Base-by-base conservation (phyloP, 805 yeast species). In the Candida wancherniae region DNA sequence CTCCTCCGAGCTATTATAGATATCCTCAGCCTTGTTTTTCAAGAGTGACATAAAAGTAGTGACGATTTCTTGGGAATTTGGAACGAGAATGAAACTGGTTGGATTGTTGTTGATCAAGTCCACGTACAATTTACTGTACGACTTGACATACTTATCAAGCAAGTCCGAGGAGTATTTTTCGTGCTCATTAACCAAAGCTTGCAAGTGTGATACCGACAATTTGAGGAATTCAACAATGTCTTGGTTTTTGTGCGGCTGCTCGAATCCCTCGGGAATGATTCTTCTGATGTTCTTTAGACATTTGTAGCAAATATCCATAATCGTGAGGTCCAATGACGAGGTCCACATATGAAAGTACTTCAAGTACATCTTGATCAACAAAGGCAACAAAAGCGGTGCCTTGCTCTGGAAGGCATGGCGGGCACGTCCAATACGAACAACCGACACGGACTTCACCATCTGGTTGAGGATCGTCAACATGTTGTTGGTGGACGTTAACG, bases 391-490 rank as follows among this genome's bases (percentile, higher is more conserved):
- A 3, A 73, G 55, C 0, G 85, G 84, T 0, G 84, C 72, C 38
- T 82, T 77, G 28, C 74, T 63, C 51, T 82, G 92, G 73, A 87
- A 69, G 0, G 86, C 84, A 14, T 79, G 78, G 45, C 84, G 72
- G 3, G 90, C 76, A 39, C 85, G 72, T 5, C 97, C 97, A 20
- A 90, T 84, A 44, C 88, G 67, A 1, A 88, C 87, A 33, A 80
- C 62, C 1, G 88, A 70, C 15, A 90, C 57, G 3, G 73, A 66
- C 55, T 92, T 92, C 40, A 88, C 68, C 3, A 84, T 68, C 53
- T 87, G 95, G 53, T 85, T 85, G 32, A 84, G 51, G 11, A 84
- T 77, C 11, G 77, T 58, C 35, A 87, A 63, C 9, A 76, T 46
- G 47, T 86, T 84, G 50, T 76, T 75, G 7, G 81, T 57, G 23